A percentile compares a stretch with the other conserved stretches of the same genome.
Conservation (phyloP, 352 stramenopile genomes). For the Pilasporangium apinafurcum region DNA sequence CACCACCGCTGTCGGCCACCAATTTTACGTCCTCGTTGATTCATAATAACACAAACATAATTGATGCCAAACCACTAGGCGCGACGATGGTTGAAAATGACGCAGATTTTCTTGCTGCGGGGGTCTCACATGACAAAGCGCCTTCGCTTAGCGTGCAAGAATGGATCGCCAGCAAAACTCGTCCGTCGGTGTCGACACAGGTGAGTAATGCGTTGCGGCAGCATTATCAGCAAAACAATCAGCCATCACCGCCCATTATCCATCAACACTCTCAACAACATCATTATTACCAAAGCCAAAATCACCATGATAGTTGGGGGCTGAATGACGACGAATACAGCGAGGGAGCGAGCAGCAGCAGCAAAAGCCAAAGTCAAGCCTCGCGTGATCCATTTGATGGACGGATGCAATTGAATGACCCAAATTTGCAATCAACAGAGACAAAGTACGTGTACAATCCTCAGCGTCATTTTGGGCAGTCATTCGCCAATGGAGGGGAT, state of each 20-base stretch:
- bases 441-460: conserved; percentile 19
- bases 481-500: not conserved
- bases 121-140: conserved; percentile 65
- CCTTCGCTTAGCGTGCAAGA: conserved; percentile 64
- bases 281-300: not conserved
- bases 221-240: conserved; percentile 2
- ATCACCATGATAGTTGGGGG: too few relatives aligned
- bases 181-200: conserved; percentile 18
- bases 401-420: too few relatives aligned
- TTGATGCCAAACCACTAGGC: not conserved
- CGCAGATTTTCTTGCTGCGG: conserved; percentile 38
- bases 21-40: not conserved
- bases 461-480: conserved; percentile 10
- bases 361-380: not conserved
- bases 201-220: conserved; percentile 9
- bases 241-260: conserved; percentile 1
- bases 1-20: not conserved
- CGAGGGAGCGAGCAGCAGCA: not conserved
- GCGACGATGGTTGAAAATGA: conserved; percentile 28
- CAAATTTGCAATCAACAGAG: too few relatives aligned
- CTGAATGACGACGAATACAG: not conserved
- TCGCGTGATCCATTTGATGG: too few relatives aligned
- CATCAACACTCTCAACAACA: not conserved
- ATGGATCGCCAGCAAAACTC: conserved; percentile 64
- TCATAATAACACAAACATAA: not conserved